Conservation (phyloP, 345 rosid genomes). For the Lepidium sativum region DNA sequence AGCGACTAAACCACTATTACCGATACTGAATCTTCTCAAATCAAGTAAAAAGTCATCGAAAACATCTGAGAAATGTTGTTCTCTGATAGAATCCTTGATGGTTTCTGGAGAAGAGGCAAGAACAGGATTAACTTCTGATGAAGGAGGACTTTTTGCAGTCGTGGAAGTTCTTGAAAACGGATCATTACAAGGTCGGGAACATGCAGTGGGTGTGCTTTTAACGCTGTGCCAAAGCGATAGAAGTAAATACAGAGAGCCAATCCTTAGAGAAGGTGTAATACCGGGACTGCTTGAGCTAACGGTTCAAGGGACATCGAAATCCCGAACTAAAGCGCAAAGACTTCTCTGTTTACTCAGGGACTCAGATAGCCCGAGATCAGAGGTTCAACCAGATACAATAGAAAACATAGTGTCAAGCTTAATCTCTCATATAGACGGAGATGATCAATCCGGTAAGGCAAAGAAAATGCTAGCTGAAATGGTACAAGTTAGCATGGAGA, state of each 20-base stretch:
- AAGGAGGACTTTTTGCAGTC: constrained; percentile 78
- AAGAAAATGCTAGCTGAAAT: constrained; percentile 95
- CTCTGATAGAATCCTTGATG: constrained; percentile 67
- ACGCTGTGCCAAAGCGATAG: constrained; percentile 80
- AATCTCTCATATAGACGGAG: constrained; percentile 81
- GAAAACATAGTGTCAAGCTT: constrained; percentile 88
- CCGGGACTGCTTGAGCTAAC: constrained; percentile 96
- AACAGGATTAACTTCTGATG: constrained; percentile 48
- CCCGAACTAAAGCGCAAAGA: constrained; percentile 68
- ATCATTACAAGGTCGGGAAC: constrained; percentile 70
- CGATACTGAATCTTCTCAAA: constrained; percentile 49
- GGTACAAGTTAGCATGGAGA: constrained; percentile 99
- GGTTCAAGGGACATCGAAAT: constrained; percentile 85
- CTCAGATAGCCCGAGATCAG: constrained; percentile 57
- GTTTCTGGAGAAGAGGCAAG: constrained; percentile 64
- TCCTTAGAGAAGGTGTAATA: constrained; percentile 90
- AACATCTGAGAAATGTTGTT: constrained; percentile 83
- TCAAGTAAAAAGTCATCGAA: constrained; percentile 67
- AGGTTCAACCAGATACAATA: constrained; percentile 67
- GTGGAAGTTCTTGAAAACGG: constrained; percentile 91
- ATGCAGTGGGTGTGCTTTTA: constrained; percentile 73
- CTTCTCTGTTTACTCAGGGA: constrained; percentile 71
- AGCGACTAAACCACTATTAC: constrained; percentile 53
- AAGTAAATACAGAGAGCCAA: constrained; percentile 80
- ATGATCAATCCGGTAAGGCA: constrained; percentile 85